phyloP scores from a whole-genome alignment of 306 rosid genomes.

The Lathyrus tuberosus region DNA sequence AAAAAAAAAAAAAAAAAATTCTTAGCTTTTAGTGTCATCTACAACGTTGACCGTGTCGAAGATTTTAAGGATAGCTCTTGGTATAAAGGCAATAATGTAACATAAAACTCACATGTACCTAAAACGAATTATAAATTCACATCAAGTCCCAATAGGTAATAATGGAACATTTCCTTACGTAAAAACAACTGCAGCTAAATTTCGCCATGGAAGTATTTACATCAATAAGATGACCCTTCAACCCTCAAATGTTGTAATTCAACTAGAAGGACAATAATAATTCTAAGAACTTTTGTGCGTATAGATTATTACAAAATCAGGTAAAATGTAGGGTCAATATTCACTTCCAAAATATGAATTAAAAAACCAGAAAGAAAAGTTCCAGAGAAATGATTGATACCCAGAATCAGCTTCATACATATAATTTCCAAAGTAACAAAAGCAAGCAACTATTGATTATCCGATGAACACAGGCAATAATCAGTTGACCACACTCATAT shows the following conservation, averaged over 20 bases:
- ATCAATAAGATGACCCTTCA: constrained; percentile 18
- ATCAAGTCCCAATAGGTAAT: constrained; percentile 26
- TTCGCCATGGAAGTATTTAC: no score
- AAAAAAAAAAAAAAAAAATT: no score
- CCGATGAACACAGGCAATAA: constrained; percentile 25
- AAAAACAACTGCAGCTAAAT: no score
- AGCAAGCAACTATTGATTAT: constrained; percentile 28
- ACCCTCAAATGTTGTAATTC: constrained; percentile 32
- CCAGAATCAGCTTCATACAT: constrained; percentile 30
- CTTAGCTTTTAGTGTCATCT: no score
- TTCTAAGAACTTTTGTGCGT: constrained; percentile 27
- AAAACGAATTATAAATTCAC: constrained; percentile 15
- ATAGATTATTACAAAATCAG: constrained; percentile 34
- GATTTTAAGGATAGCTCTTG: no score
- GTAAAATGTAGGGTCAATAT: constrained; percentile 14
- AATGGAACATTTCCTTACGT: no score
- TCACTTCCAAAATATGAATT: constrained; percentile 9
- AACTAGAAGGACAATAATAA: constrained; percentile 25
- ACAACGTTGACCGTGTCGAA: no score
- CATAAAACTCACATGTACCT: neutral
- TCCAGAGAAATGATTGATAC: constrained; percentile 31
- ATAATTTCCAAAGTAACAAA: constrained; percentile 16
- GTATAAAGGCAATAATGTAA: neutral
- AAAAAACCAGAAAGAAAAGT: neutral
- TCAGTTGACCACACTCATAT: constrained; percentile 11